Base-by-base conservation (phyloP, 495 filamentous ascomycete genomes). In the Amphirosellinia nigrospora region DNA sequence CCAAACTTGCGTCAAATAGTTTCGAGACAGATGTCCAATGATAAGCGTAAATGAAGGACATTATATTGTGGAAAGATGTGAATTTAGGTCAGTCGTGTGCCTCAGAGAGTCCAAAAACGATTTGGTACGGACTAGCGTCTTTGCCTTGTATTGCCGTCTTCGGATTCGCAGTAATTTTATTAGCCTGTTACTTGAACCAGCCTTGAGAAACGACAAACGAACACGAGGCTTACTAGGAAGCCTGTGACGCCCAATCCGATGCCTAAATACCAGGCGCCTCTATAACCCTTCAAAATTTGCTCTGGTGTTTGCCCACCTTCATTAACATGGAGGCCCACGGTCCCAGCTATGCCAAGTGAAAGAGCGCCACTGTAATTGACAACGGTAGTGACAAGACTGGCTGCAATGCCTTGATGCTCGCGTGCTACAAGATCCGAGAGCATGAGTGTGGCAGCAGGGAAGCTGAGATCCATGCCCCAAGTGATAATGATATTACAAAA, bases 381-480 rank as follows among this genome's bases (percentile, higher is more conserved):
- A 34, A 84, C 77, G 2, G 84, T 86, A 21, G 78, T 83, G 65
- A 85, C 79, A 26, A 86, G 66, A 46, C 77, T 80, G 6, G 81
- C 79, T 19, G 79, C 82, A 19, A 85, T 79, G 34, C 84, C 84
- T 71, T 86, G 84, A 48, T 84, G 75, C 43, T 82, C 71, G 50
- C 70, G 79, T 39, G 81, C 79, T 56, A 85, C 79, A n/a, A 81
- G 75, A 43, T 83, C 81, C 23, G 75, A 78, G 13, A 85, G 72
- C 56, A 86, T 81, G 28, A 85, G 80, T 10, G 79, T 82, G 21
- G 77, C 78, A 2, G 80, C 79, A 19, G 79, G 79, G 21, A 83
- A 81, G 65, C 73, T 77, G 59, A 86, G 79, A 73, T 85, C 84
- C 86, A 89, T 89, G 30, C 86, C 87, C 82, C 83, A 87, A 4